phyloP scores from a whole-genome alignment of 139 green algal genomes.

The Dunaliella sp. region DNA sequence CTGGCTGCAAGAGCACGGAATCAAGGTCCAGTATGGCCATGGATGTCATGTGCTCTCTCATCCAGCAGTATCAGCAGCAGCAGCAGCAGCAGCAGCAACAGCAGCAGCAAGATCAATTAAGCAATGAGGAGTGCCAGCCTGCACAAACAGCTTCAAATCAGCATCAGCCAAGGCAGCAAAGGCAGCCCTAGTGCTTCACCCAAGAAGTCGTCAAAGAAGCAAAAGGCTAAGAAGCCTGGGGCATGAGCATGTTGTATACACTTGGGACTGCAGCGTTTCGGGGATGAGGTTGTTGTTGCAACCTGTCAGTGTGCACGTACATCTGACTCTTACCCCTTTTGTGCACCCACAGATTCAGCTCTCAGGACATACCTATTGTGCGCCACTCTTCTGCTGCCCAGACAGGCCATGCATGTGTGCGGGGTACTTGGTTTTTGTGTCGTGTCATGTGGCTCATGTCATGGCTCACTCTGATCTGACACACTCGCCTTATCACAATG shows the following conservation, averaged over 20 bases:
- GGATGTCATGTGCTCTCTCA: background rate
- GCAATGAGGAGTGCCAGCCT: background rate
- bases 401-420: background rate
- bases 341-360: background rate
- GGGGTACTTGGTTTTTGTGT: background rate
- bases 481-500: background rate
- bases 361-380: background rate
- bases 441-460: background rate
- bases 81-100: background rate
- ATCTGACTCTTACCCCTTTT: background rate
- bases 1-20: background rate
- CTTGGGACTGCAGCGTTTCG: background rate
- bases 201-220: background rate
- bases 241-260: background rate
- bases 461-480: background rate
- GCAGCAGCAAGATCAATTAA: background rate
- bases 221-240: background rate
- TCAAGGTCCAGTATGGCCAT: background rate
- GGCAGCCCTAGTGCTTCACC: background rate
- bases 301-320: background rate
- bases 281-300: background rate
- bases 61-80: background rate
- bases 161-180: background rate
- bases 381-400: background rate
- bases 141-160: background rate